Conservation (phyloP, 2,329 filamentous ascomycete species). For the Colletotrichum plurivorum region DNA sequence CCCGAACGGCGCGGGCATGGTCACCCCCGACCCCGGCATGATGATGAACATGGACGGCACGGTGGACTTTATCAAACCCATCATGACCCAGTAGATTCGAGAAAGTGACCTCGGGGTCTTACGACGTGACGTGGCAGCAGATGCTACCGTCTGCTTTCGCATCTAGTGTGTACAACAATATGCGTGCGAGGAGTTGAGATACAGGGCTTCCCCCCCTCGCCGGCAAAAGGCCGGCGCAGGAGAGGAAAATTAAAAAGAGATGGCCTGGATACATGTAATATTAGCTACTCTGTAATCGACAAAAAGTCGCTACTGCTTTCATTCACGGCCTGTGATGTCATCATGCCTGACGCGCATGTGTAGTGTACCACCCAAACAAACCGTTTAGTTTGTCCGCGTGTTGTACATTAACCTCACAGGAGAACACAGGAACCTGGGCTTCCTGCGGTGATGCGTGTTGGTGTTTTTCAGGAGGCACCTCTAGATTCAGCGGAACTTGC, state of each 20-base stretch:
- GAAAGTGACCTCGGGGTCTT: no score
- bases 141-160: not conserved
- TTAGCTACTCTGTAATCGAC: conserved; percentile 23
- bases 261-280: conserved; percentile 30
- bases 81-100: conserved; percentile 37
- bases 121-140: no score
- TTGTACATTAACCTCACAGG: no score
- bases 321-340: not conserved
- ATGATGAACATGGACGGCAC: conserved; percentile 41
- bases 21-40: conserved; percentile 34
- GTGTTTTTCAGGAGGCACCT: no score
- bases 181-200: conserved; percentile 17
- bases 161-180: conserved; percentile 11
- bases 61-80: conserved; percentile 36
- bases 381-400: no score
- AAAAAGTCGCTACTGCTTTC: not conserved
- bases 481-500: no score
- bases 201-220: not conserved
- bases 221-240: not conserved
- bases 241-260: not conserved
- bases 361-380: no score
- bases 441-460: no score
- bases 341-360: not conserved
- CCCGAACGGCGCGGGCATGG: conserved; percentile 36
- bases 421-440: no score